These are phyloP conservation scores for Spathaspora sp. DNA, from an alignment of 1,139 yeast genomes.

Conservation along the genomic window DNA sequence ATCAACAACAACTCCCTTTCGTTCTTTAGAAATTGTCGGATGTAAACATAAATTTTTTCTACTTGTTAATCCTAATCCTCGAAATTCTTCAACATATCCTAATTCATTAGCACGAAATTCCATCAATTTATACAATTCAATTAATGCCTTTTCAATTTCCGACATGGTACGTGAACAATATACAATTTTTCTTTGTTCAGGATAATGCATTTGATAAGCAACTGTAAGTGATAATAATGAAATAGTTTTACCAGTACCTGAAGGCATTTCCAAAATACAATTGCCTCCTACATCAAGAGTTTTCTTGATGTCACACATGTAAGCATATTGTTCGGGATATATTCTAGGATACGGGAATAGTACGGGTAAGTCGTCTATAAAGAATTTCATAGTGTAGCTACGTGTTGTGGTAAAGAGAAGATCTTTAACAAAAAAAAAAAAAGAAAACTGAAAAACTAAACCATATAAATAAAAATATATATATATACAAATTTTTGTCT, in stretches of 20 bases:
- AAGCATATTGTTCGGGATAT: slow-evolving; percentile 96
- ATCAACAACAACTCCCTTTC: slow-evolving; percentile 93
- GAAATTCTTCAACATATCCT: slow-evolving; percentile 81
- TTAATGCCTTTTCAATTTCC: slow-evolving; percentile 94
- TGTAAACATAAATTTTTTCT: slow-evolving; percentile 93
- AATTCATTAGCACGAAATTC: slow-evolving; percentile 77
- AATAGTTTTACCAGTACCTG: slow-evolving; percentile 98
- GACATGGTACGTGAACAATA: slow-evolving; percentile 99
- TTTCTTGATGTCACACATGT: slow-evolving; percentile 93
- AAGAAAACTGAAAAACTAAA: not conserved
- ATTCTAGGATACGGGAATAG: slow-evolving; percentile 96
- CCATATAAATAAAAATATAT: not conserved
- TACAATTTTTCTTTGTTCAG: slow-evolving; percentile 90
- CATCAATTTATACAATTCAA: slow-evolving; percentile 90
- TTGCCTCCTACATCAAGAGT: slow-evolving; percentile 97
- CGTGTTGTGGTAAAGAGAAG: not conserved
- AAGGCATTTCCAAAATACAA: slow-evolving; percentile 97
- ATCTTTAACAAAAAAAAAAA: too few relatives aligned
- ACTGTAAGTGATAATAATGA: slow-evolving; percentile 87
- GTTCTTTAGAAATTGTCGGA: slow-evolving; percentile 82
- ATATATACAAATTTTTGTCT: slow-evolving; percentile 8
- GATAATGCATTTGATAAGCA: slow-evolving; percentile 93
- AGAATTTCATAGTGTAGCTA: slow-evolving; percentile 54
- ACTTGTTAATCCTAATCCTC: slow-evolving; percentile 91
- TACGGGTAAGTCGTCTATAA: slow-evolving; percentile 91